Conservation (phyloP, 371 early-diverging fungal species). For the Rhizopus stolonifer region DNA sequence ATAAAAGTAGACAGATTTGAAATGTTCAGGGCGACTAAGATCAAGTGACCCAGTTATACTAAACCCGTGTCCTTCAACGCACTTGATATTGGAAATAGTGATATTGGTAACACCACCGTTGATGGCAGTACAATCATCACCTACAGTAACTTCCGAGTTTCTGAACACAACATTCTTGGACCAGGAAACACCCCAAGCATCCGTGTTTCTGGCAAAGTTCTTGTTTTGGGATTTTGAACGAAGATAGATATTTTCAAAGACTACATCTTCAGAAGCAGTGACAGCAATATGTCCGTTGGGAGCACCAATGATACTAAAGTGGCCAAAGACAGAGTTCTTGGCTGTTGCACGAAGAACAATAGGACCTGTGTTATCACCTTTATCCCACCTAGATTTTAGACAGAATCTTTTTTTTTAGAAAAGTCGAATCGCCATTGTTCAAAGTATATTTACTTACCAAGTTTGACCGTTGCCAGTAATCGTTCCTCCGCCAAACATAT, state of each 20-base stretch:
- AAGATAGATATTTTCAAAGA: slow-evolving; percentile 22
- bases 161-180: slow-evolving; percentile 27
- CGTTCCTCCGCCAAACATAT: slow-evolving; percentile 20
- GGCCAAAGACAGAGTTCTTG: slow-evolving; percentile 28
- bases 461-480: slow-evolving; percentile 34
- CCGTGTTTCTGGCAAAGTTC: slow-evolving; percentile 31
- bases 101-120: slow-evolving; percentile 31
- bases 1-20: slow-evolving; percentile 22
- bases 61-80: slow-evolving; percentile 35
- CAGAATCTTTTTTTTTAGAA: slow-evolving; percentile 3
- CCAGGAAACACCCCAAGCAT: slow-evolving; percentile 34
- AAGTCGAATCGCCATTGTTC: no score
- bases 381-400: slow-evolving; percentile 18
- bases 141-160: slow-evolving; percentile 21
- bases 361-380: slow-evolving; percentile 28
- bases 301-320: slow-evolving; percentile 28
- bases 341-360: slow-evolving; percentile 30
- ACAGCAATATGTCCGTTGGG: slow-evolving; percentile 35
- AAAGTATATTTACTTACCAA: slow-evolving; percentile 33
- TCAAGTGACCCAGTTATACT: slow-evolving; percentile 39
- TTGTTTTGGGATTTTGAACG: slow-evolving; percentile 24
- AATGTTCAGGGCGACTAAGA: slow-evolving; percentile 24
- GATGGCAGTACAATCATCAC: slow-evolving; percentile 42
- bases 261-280: slow-evolving; percentile 23
- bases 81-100: slow-evolving; percentile 24